Evolutionary conservation across 2,329 filamentous ascomycete species (phyloP).

Genomic region (Neopestalotiopsis rosae): DNA sequence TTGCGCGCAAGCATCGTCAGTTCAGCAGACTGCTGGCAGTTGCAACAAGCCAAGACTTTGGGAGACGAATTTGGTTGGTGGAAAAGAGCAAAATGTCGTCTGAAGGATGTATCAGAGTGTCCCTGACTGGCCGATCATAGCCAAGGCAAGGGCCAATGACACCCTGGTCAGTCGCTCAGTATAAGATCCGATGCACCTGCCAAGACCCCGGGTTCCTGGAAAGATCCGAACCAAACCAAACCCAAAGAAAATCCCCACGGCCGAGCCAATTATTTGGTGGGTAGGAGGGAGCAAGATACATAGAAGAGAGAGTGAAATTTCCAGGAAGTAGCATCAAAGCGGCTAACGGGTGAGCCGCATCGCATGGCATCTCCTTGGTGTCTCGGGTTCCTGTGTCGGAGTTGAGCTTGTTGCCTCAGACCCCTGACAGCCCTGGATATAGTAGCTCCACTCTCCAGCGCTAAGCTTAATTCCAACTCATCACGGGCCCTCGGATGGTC

Average conservation of each 20-base stretch:
- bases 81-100: conserved; percentile 9
- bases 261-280: not conserved
- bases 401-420: conserved; percentile 13
- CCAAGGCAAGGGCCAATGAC: not conserved
- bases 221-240: not conserved
- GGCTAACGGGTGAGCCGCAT: conserved; percentile 12
- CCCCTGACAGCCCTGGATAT: conserved; percentile 3
- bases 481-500: not conserved
- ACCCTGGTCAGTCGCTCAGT: not conserved
- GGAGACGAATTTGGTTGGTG: conserved; percentile 7
- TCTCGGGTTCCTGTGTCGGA: conserved; percentile 14
- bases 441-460: not conserved
- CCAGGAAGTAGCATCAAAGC: not conserved
- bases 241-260: not conserved
- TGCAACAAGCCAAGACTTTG: not conserved
- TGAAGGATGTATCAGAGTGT: conserved; percentile 10
- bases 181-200: not conserved
- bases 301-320: not conserved
- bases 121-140: not conserved
- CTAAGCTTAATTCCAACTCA: conserved; percentile 10
- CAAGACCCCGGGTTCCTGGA: not conserved
- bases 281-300: too few species aligned
- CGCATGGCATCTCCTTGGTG: not conserved
- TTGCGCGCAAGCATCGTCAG: not conserved
- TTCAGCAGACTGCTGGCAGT: not conserved